Evolutionary conservation across 768 basidiomycete genomes (phyloP).

Genomic region (Hygrophorus pudorinus): DNA sequence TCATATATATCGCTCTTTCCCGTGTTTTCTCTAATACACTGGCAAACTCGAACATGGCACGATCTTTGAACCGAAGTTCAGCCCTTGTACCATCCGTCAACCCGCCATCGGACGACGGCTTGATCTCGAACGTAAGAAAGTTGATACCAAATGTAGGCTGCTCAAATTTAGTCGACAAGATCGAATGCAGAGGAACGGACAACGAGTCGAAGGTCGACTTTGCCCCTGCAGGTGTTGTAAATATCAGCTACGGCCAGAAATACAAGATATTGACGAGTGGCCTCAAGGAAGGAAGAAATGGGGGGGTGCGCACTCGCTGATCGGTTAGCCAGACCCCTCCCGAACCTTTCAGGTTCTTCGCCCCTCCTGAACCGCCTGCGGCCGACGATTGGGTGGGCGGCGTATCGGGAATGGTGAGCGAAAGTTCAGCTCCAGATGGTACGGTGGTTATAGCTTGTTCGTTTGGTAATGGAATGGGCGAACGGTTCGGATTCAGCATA

Average conservation of each 20-base stretch:
- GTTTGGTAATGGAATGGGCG: constrained; percentile 53
- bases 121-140: constrained; percentile 55
- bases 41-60: constrained; percentile 66
- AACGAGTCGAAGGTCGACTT: constrained; percentile 32
- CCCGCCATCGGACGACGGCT: constrained; percentile 58
- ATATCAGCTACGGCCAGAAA: constrained; percentile 43
- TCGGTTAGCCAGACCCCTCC: constrained; percentile 63
- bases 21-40: constrained; percentile 67
- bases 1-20: constrained; percentile 70
- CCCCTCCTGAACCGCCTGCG: constrained; percentile 44
- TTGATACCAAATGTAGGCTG: constrained; percentile 69
- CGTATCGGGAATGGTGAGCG: constrained; percentile 45
- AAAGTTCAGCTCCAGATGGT: constrained; percentile 48
- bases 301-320: constrained; percentile 44
- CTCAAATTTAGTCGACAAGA: constrained; percentile 62
- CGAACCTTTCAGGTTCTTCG: constrained; percentile 44
- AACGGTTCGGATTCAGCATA: constrained; percentile 48
- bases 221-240: constrained; percentile 26
- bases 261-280: neutral
- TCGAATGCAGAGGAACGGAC: constrained; percentile 51
- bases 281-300: neutral
- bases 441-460: constrained; percentile 51
- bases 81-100: constrained; percentile 52
- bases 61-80: constrained; percentile 60
- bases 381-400: constrained; percentile 31